Evolutionary conservation across 306 rosid species (phyloP).

Genomic region (Acacia acuminata): DNA sequence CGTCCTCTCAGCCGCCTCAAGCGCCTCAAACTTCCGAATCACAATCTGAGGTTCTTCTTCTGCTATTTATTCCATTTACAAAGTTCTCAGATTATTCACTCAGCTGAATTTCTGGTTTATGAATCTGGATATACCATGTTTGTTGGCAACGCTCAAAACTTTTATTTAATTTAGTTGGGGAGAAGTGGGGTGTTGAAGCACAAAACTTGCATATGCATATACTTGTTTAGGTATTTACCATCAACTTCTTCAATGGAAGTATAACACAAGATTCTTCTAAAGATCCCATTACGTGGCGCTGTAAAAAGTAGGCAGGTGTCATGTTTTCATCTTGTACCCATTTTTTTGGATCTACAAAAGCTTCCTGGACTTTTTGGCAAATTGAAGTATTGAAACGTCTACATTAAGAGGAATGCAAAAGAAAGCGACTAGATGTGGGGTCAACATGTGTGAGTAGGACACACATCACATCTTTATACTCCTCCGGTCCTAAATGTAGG

Average conservation of each 20-base stretch:
- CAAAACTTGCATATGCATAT: neutral
- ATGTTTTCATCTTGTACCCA: neutral
- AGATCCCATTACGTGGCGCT: neutral
- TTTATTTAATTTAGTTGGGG: neutral
- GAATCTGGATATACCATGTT: constrained; percentile 26
- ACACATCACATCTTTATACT: neutral
- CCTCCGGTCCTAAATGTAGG: too few relatives aligned
- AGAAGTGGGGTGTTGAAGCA: neutral
- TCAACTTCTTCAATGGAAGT: neutral
- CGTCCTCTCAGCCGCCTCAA: constrained; percentile 47
- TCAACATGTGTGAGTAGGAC: neutral
- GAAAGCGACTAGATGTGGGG: neutral
- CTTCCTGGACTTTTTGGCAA: neutral
- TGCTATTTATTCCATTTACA: constrained; percentile 11
- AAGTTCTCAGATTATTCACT: constrained; percentile 16
- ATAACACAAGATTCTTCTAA: neutral
- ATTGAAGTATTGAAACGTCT: neutral
- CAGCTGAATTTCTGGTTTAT: constrained; percentile 7
- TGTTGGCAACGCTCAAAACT: constrained; percentile 16
- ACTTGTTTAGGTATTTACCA: neutral
- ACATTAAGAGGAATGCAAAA: neutral
- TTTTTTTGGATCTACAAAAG: neutral
- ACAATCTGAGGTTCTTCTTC: constrained; percentile 58
- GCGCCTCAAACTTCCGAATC: constrained; percentile 50
- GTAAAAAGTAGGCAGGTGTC: neutral